Conservation (phyloP, 1,284 basidiomycete genomes). For the Cronartium quercuum region DNA sequence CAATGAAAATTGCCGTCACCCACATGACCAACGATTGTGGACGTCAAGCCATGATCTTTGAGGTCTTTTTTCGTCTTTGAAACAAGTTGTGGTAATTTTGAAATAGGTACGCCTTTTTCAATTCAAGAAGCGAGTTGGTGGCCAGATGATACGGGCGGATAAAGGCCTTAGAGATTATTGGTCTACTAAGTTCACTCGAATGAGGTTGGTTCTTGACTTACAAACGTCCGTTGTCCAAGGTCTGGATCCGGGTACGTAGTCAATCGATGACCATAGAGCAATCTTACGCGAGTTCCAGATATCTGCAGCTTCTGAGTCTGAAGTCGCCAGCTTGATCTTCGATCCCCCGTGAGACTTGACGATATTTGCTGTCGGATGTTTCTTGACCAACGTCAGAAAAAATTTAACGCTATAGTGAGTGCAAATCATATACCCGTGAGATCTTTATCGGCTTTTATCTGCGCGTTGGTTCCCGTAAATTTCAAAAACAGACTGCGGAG, state of each 20-base stretch:
- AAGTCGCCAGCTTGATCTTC: conserved; percentile 64
- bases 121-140: neutral
- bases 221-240: conserved; percentile 68
- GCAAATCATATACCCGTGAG: conserved; percentile 40
- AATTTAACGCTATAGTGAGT: conserved; percentile 40
- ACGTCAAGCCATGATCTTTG: conserved; percentile 57
- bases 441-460: conserved; percentile 61
- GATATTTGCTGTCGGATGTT: conserved; percentile 56
- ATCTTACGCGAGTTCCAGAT: conserved; percentile 84
- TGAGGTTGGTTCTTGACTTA: neutral
- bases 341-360: conserved; percentile 63
- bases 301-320: conserved; percentile 63
- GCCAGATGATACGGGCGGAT: neutral
- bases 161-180: neutral
- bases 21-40: conserved; percentile 70
- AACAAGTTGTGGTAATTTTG: conserved; percentile 67
- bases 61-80: conserved; percentile 70
- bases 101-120: conserved; percentile 63
- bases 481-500: conserved; percentile 58
- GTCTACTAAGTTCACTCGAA: neutral
- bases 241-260: conserved; percentile 59
- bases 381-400: conserved; percentile 41
- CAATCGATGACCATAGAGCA: conserved; percentile 65
- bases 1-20: conserved; percentile 64
- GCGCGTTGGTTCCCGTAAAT: conserved; percentile 56